Evolutionary conservation across 1,139 yeast genomes (phyloP), one percentile per base, ranked within the genome.

Genomic region (Blastobotrys elegans): DNA sequence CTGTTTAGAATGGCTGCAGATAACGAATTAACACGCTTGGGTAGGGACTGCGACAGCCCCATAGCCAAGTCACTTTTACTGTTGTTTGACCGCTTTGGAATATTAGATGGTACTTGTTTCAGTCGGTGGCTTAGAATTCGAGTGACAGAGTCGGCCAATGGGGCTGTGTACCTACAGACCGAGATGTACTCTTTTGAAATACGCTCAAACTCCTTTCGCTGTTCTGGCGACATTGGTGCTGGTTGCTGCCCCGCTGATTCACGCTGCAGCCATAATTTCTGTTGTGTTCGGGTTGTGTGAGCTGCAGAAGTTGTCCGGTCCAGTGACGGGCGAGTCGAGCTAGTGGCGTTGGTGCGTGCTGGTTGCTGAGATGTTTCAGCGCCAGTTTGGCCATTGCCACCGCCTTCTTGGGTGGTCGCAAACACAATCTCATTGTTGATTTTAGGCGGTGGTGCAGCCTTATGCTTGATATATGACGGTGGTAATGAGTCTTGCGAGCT

Each of bases 241-340:
- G 44, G 45, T 8, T 53, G 74, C 68, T 56, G 69, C 69, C 52
- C 69, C 39, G 82, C 70, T 4, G 85, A 80, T 55, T 86, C 95
- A 53, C 95, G 71, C 62, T 85, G 95, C 33, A 86, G 68, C 95
- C 95, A 85, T 44, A 86, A 72, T 53, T 84, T 76, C 59, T 85
- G 92, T 60, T 86, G 95, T 0, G 95, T 85, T 64, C 95, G 73
- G 0, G 88, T 82, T 46, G 80, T 52, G 16, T 33, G 51, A 18
- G 42, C 16, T 4, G 40, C 39, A 27, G 40, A 33, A 1, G 4
- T 11, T 13, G 46, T 43, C 21, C 46, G 35, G 21, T 43, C 32
- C 29, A 43, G 22, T n/a, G 41, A 35, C 13, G 46, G 46, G 30
- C 46, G 24, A 6, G 8, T 10, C 22, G 22, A 16, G 7, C 10